Base-by-base conservation (phyloP, 805 yeast genomes). In the Candida coleopterorum region DNA sequence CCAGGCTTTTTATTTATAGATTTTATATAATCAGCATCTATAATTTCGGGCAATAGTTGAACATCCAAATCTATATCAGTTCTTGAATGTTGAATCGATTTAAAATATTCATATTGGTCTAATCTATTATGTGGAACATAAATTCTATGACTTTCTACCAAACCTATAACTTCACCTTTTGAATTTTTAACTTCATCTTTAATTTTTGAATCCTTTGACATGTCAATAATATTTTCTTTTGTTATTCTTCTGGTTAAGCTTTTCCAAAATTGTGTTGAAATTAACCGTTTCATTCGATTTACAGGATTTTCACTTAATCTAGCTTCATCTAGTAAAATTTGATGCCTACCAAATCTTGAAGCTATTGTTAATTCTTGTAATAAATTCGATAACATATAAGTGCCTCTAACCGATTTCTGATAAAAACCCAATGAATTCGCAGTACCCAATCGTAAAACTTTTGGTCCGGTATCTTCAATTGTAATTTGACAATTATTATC, bases 331-430 rank as follows among this genome's bases (percentile, higher is more conserved):
- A 88, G 60, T 34, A 85, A 68, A 69, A 87, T 78, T 51, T 79
- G 83, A 43, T 77, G 79, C 44, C 90, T 71, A 7, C 95, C 95
- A 55, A 79, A 75, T 39, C 83, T 66, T 53, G 84, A 77, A 10
- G 96, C 96, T 42, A 87, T 78, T 0, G 96, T 86, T 45, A 88
- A 68, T 58, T 88, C 97, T 62, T 88, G 96, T 38, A 88, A 68
- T 26, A 89, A 60, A 57, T 89, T 89, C 0, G 93, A 81, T 33
- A 88, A 62, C 89, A 84, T 84, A 53, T 88, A 88, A 0, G 96
- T 88, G 3, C 97, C 97, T 41, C 95, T 65, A 38, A 88, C 72
- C 42, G 81, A 85, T 37, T 74, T 74, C 47, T 75, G 80, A 25
- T 76, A 79, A 61, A 62, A 85, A 1, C 96, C 97, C 49, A 79